Evolutionary conservation across 1,139 yeast species (phyloP).

Genomic region (Blastobotrys indianensis): DNA sequence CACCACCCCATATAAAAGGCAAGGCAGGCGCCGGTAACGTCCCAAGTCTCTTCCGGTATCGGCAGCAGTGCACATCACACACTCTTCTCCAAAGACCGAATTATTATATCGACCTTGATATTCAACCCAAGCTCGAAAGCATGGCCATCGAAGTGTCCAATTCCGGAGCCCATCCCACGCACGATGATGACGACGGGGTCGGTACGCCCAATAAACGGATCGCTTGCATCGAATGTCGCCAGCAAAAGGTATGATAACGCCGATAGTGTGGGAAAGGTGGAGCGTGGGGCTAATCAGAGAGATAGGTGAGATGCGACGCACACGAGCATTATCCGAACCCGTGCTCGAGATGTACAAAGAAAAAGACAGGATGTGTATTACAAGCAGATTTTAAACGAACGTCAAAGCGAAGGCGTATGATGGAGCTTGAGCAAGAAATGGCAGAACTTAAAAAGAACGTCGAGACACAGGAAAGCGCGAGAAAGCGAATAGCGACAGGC

Average conservation of each 20-base stretch:
- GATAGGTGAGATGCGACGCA: conserved; percentile 73
- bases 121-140: no score
- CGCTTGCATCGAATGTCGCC: conserved; percentile 95
- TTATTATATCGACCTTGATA: no score
- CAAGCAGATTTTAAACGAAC: conserved; percentile 83
- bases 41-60: no score
- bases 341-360: conserved; percentile 73
- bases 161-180: no score
- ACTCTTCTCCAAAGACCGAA: no score
- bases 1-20: no score
- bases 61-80: no score
- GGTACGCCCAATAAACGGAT: conserved; percentile 44
- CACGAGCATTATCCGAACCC: conserved; percentile 71
- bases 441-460: conserved; percentile 57
- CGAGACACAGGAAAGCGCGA: conserved; percentile 30
- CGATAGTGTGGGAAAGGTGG: not conserved
- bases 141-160: no score
- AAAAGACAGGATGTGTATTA: conserved; percentile 62
- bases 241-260: conserved; percentile 55
- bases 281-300: conserved; percentile 10
- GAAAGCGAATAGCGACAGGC: conserved; percentile 14
- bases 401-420: conserved; percentile 69
- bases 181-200: no score
- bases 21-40: no score
- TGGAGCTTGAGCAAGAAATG: conserved; percentile 77